Base-by-base conservation (phyloP, 768 basidiomycete genomes). In the Pleurotus pulmonarius region DNA sequence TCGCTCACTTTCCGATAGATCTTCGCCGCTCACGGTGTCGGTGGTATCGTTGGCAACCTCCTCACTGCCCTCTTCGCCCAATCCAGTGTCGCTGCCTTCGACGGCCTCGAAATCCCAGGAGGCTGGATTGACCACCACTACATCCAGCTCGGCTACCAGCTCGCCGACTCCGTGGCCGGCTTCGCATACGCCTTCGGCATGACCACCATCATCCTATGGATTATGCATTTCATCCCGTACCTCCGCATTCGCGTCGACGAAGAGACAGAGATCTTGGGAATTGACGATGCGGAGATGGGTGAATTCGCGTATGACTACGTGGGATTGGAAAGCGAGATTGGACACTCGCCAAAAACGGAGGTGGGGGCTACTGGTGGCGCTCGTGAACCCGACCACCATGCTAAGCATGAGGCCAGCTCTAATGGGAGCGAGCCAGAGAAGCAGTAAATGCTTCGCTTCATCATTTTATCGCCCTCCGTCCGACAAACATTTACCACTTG, bases 231-330 rank as follows among this genome's bases (percentile, higher is more conserved):
- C 70, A 86, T 92, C 64, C 93, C 93, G 5, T 88, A 87, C 53
- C 77, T 92, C 54, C 77, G 85, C 40, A 79, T 98, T 60, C 87
- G 92, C 55, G 76, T 77, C 26, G 67, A 70, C 11, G 85, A 86
- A 60, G 83, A 86, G 59, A 76, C 74, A 11, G 89, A 91, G 71
- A 83, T 87, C 40, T 73, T 96, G 46, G 94, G 95, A 56, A 85
- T 96, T 62, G 95, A 98, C 71, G 90, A 93, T 64, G 79, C 85
- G 1, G 88, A 94, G 74, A 86, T 93, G 81, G 94, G 92, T 60
- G 93, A 95, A 73, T 93, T 85, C 59, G 87, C 90, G 1, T 92
- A 92, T 63, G 90, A 94, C 70, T 94, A 91, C 60, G 90, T 93
- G 29, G 88, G 86, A 9, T 67, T 91, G 49, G 90, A 91, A 64